A percentile compares a stretch with the other conserved stretches of the same genome.
phyloP scores from a whole-genome alignment of 208 protist genomes.

The Acanthamoeba royreba region DNA sequence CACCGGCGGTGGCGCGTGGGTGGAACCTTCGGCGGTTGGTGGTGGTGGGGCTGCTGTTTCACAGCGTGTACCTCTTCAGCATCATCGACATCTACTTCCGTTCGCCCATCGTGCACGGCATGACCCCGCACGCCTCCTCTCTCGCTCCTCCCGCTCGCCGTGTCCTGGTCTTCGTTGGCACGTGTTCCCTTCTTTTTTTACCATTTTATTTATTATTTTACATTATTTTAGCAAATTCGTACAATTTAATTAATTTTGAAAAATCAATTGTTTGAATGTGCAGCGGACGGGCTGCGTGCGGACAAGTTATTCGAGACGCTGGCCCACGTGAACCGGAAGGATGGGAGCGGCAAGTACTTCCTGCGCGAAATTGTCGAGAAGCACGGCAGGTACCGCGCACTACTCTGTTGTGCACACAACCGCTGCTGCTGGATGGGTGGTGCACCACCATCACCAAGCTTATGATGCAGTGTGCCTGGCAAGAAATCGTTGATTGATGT shows the following conservation, averaged over 20 bases:
- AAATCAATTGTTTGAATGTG: slow-evolving; percentile 15
- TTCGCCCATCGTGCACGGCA: slow-evolving; percentile 75
- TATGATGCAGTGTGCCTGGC: neutral
- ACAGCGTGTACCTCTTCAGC: slow-evolving; percentile 53
- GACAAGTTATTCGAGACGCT: slow-evolving; percentile 74
- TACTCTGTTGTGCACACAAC: neutral
- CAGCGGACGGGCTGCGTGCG: slow-evolving; percentile 73
- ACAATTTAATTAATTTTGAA: neutral
- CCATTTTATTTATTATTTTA: neutral
- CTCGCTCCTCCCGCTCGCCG: slow-evolving; percentile 47
- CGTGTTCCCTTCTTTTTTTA: neutral
- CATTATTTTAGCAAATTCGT: neutral
- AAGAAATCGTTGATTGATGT: neutral
- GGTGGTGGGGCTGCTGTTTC: slow-evolving; percentile 70
- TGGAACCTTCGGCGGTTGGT: slow-evolving; percentile 18
- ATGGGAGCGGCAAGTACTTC: slow-evolving; percentile 54
- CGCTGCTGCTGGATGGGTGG: neutral
- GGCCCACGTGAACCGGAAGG: neutral
- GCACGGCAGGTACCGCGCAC: neutral
- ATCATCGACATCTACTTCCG: slow-evolving; percentile 83
- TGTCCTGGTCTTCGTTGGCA: slow-evolving; percentile 68
- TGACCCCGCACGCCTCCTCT: slow-evolving; percentile 54
- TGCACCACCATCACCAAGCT: neutral
- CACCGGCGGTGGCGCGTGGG: neutral
- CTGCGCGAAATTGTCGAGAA: slow-evolving; percentile 65